phyloP scores from a whole-genome alignment of 1,139 yeast species.

The Geotrichum australiense region DNA sequence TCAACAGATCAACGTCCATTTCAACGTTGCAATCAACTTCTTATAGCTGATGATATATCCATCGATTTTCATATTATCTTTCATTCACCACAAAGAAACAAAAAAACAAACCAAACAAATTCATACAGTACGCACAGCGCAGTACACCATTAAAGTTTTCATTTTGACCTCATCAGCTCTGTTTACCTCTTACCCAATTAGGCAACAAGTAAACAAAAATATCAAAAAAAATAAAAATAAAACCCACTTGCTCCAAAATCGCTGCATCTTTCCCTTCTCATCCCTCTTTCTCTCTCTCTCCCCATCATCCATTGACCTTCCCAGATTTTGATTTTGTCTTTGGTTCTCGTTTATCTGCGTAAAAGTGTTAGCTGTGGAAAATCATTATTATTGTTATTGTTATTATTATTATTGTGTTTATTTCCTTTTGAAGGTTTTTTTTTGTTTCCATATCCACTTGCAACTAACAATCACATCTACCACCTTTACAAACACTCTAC shows the following conservation, averaged over 20 bases:
- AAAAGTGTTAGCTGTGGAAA: no score
- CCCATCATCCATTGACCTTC: neutral
- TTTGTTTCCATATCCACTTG: neutral
- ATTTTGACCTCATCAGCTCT: no score
- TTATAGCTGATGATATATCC: no score
- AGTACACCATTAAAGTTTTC: no score
- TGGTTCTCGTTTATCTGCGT: no score
- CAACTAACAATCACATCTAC: neutral
- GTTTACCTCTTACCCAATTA: conserved; percentile 6
- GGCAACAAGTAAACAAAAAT: conserved; percentile 12
- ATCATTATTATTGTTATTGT: neutral
- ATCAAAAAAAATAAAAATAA: neutral
- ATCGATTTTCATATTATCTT: no score
- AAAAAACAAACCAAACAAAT: no score
- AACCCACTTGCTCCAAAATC: neutral
- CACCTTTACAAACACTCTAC: neutral
- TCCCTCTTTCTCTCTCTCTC: neutral
- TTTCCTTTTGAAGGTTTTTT: neutral
- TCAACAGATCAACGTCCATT: no score
- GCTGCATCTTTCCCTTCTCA: neutral
- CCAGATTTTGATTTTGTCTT: neutral
- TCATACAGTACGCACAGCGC: no score
- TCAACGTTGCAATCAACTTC: no score
- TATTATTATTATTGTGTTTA: neutral
- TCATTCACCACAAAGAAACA: no score